phyloP scores from a whole-genome alignment of 2,329 filamentous ascomycete species.

The Herpotrichia juniperi region DNA sequence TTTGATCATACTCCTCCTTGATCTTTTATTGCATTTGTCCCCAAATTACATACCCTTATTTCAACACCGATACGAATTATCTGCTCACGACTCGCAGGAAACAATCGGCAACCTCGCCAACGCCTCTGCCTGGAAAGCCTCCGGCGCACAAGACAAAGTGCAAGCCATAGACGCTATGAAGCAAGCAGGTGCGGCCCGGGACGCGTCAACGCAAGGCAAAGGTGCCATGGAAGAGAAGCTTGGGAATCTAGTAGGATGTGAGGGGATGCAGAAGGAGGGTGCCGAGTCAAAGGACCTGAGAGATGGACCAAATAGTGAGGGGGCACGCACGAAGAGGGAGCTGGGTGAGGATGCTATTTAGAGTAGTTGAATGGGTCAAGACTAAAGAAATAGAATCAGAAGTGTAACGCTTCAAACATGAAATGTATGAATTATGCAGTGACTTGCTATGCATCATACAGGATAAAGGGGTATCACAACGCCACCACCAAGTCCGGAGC shows the following conservation, averaged over 20 bases:
- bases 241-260: slow-evolving; percentile 68
- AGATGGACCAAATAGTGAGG: too few relatives aligned
- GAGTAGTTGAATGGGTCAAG: too few relatives aligned
- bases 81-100: slow-evolving; percentile 47
- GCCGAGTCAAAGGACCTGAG: slow-evolving; percentile 35
- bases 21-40: neutral
- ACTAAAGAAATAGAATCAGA: too few relatives aligned
- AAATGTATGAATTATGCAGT: too few relatives aligned
- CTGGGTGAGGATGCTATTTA: neutral
- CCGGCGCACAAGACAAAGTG: slow-evolving; percentile 68
- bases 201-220: slow-evolving; percentile 60
- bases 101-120: slow-evolving; percentile 67
- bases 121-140: slow-evolving; percentile 66
- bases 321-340: neutral
- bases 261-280: slow-evolving; percentile 66
- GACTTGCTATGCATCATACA: neutral
- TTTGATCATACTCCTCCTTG: neutral
- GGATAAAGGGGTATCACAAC: neutral
- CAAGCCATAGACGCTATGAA: slow-evolving; percentile 69
- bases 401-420: too few relatives aligned
- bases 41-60: too few relatives aligned
- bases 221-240: slow-evolving; percentile 70
- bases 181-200: slow-evolving; percentile 62
- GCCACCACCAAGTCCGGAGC: too few relatives aligned
- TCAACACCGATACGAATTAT: neutral